Evolutionary conservation across 352 stramenopile genomes (phyloP), one percentile per base, ranked within the genome.

Genomic region (Pythium phragmitis): DNA sequence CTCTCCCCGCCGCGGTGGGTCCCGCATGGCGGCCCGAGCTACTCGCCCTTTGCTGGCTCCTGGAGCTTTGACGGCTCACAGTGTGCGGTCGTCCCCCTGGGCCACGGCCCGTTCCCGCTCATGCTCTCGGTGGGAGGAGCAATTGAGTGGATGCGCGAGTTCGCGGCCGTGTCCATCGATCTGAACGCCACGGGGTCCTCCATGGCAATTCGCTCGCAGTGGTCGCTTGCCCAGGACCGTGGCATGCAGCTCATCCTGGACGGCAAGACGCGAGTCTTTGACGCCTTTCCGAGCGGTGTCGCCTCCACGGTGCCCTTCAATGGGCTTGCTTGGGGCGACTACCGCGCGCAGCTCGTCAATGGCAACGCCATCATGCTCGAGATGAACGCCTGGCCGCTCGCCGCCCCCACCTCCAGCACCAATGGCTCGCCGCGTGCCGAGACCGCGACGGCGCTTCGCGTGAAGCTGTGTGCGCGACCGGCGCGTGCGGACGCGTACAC

Each of bases 181-280:
- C 39, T 67, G 39, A 51, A 75, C 66, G 17, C 45, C 63, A 23
- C 23, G 2, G 26, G 2, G 2, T 6, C 26, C 6, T 17, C 17
- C 13, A 4, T 66, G 9, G 30, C 26, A 26, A 36, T 66, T 50
- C 39, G 33, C 9, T 66, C 59, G 30, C 41, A 54, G 23, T 55
- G 59, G 59, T 39, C 47, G 4, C 39, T 66, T 16, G 47, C 46
- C 8, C 3, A 46, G n/a, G 34, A 39, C 26, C 23, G 49, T 42
- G 76, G 65, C 21, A 74, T 78, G 65, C 50, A 56, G 21, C 52
- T 87, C 46, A 51, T 79, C 12, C 59, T 87, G 28, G 78, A 87
- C 42, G 67, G 69, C 14, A 66, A 63, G 17, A 76, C 68, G 34
- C 65, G 74, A 16, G 47, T 82, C 11, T 87, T 85, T 36, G 68